Evolutionary conservation across 345 rosid species (phyloP), one percentile per base, ranked within the genome.

Genomic region (Populus nigra): DNA sequence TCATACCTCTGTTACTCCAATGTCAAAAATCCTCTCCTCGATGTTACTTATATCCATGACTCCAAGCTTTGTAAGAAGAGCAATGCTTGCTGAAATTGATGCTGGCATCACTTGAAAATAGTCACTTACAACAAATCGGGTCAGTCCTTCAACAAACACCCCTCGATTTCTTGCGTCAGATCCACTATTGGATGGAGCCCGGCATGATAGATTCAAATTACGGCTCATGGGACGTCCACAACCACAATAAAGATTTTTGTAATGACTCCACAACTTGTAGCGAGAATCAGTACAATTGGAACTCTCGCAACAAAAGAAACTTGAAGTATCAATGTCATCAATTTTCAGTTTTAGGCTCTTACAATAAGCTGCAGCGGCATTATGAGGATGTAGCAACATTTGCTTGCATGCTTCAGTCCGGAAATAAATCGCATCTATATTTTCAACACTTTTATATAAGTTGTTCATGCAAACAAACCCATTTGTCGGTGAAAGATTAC

Each of bases 341-440:
- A 75, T 38, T 20, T 50, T 53, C 69, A 84, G 33, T 73, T 79
- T 81, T n/a, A 84, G 72, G 45, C 38, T 39, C 43, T 29, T 25
- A 68, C 74, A 79, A 16, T 53, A 63, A 47, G 39, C 50, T 55
- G 18, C 50, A 43, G 83, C 68, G 9, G n/a, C 68, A 22, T 68
- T 81, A 18, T 36, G 72, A 43, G 81, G 83, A 18, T 16, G 25
- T 4, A 73, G 63, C 57, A 82, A 49, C 85, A 82, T 84, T 22
- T 12, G 2, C 72, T 74, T 76, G 68, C 84, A 82, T 22, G 39
- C 45, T 25, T 33, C 23, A 5, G 50, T 67, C 25, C 73, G 43
- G 23, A 76, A 13, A 50, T 2, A 9, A 27, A 2, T 35, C 2
- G 0, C 10, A 35, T 35, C 78, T 8, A 68, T 35, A n/a, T 76